Base-by-base conservation (phyloP, 345 rosid species). In the Euclidium syriacum region DNA sequence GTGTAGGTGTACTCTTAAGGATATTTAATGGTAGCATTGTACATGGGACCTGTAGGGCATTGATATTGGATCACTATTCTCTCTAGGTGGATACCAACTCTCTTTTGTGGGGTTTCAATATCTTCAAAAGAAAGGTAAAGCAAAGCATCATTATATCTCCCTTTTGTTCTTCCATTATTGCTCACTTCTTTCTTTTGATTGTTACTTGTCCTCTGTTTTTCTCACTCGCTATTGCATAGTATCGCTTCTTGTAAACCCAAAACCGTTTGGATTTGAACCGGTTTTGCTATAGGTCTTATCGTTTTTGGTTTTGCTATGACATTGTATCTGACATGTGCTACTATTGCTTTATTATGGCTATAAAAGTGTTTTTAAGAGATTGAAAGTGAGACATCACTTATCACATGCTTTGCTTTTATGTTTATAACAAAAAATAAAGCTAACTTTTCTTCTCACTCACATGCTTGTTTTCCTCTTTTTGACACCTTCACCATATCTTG, bases 81-180 rank as follows among this genome's bases (percentile, higher is more conserved):
- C 58, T 73, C 64, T 42, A 51, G 80, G 76, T 80, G 82, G 80
- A 82, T 73, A 74, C 79, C 80, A 76, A 81, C 69, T 70, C 72
- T 51, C 10, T 54, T 55, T 47, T 67, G 67, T 52, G 67, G 73
- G 73, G 73, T 52, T 29, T 68, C 23, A 0, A 24, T 68, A 52
- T 42, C 64, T 67, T 68, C 48, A 51, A 59, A 59, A 42, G 47
- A 62, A 58, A 49, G 70, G 40, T 58, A 71, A 47, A 33, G 48
- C 26, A 56, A 64, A 39, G 14, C 50, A 64, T 40, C 26, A 71
- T 54, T 51, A 43, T 72, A 43, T 72, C 58, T 60, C 16, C 50
- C 68, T 70, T 70, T 70, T 43, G 7, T 11, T 59, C 54, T 44
- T 44, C 40, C 71, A 69, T 85, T 46, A 77, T 73, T 69, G 73